These are phyloP conservation scores for Apiosordaria backusii DNA, from an alignment of 495 filamentous ascomycete species.

Conservation along the genomic window DNA sequence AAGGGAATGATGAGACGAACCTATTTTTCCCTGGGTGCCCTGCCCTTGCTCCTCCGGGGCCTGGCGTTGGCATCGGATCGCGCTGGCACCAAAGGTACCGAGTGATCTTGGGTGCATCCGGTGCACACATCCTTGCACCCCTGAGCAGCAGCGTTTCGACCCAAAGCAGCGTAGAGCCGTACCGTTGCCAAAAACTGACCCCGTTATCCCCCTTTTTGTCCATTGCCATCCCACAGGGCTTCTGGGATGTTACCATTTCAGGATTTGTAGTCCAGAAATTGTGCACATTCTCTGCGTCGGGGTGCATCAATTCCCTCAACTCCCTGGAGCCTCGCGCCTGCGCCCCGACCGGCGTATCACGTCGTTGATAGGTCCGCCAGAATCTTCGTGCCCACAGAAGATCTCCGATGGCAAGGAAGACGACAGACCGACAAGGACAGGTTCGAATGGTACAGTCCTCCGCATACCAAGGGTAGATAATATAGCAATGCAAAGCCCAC, in stretches of 20 bases:
- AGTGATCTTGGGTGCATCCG: conserved; percentile 20
- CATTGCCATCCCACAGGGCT: conserved; percentile 9
- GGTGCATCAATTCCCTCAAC: too few relatives aligned
- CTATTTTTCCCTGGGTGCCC: conserved; percentile 20
- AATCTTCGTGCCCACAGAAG: too few relatives aligned
- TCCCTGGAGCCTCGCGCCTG: too few relatives aligned
- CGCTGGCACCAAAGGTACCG: conserved; percentile 21
- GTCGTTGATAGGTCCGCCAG: too few relatives aligned
- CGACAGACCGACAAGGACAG: too few relatives aligned
- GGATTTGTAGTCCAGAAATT: too few relatives aligned
- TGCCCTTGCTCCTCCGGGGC: conserved; percentile 18
- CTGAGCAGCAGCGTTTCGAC: conserved; percentile 27
- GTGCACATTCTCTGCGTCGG: too few relatives aligned
- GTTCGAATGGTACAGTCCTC: too few relatives aligned
- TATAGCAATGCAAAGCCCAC: too few relatives aligned
- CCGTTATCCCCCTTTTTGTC: conserved; percentile 19
- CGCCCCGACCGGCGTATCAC: too few relatives aligned
- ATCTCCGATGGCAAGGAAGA: too few relatives aligned
- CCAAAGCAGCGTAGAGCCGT: conserved; percentile 15
- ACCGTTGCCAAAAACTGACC: conserved; percentile 19
- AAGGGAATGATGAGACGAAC: conserved; percentile 26
- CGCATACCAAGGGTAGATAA: too few relatives aligned
- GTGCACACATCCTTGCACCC: conserved; percentile 10
- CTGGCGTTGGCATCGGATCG: conserved; percentile 26
- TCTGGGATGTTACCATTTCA: conserved; percentile 25